A percentile compares a stretch with the other conserved stretches of the same genome.
Conservation (phyloP, 169 alveolate genomes). For the Plasmodium chabaudi region DNA sequence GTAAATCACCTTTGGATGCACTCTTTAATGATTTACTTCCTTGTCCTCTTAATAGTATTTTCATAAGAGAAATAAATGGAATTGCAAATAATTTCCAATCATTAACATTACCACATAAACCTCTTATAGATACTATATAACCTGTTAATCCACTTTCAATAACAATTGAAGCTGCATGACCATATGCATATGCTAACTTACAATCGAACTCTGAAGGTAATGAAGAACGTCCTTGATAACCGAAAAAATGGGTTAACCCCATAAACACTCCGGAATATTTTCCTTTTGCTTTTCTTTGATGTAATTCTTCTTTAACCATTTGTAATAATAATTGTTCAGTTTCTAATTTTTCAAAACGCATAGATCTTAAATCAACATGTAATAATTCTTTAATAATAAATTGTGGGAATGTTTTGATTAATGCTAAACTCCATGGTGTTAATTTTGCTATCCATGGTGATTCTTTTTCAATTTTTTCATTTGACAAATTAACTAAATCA, state of each 20-base stretch:
- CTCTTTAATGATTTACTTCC: constrained; percentile 51
- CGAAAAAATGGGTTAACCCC: constrained; percentile 97
- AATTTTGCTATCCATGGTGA: constrained; percentile 84
- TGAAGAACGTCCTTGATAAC: constrained; percentile 99
- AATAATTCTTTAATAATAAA: constrained; percentile 93
- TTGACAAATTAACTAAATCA: constrained; percentile 49
- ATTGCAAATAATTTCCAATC: constrained; percentile 96
- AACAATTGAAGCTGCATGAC: constrained; percentile 94
- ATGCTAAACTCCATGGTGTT: constrained; percentile 96
- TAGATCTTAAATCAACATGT: constrained; percentile 86
- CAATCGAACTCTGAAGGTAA: constrained; percentile 97
- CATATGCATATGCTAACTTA: constrained; percentile 94
- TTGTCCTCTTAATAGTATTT: constrained; percentile 84
- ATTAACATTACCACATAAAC: constrained; percentile 90
- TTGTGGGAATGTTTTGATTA: constrained; percentile 94
- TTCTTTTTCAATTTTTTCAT: constrained; percentile 8
- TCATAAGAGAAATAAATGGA: constrained; percentile 92
- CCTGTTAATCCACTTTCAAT: constrained; percentile 96
- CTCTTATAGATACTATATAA: constrained; percentile 93
- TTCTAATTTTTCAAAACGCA: constrained; percentile 87
- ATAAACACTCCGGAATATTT: constrained; percentile 93
- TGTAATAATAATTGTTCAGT: constrained; percentile 95
- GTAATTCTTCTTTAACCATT: constrained; percentile 95
- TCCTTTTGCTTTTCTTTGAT: constrained; percentile 91
- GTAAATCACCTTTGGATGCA: constrained; percentile 86